Base-by-base conservation (phyloP, 2,329 filamentous ascomycete species). In the Trichoderma atrobrunneum region DNA sequence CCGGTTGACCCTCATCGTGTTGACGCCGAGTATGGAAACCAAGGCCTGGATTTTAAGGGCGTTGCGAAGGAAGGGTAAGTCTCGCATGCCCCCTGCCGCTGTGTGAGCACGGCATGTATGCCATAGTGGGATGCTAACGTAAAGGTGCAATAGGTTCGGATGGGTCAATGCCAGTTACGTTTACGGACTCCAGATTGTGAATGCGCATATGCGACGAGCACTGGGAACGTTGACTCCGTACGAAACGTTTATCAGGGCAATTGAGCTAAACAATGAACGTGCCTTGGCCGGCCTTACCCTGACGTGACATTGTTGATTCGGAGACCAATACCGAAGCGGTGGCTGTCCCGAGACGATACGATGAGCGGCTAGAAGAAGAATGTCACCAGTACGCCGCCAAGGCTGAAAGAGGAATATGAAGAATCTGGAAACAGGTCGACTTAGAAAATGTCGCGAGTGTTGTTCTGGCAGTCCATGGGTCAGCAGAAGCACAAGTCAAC, bases 91-190 rank as follows among this genome's bases (percentile, higher is more conserved):
- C 61, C 65, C 64, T 63, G 16, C 56, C 16, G n/a, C 21, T 24
- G n/a, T 8, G 12, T 7, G 18, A 24, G 54, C 11, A 36, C 16
- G 48, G 48, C 30, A 7, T 26, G 30, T 66, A 70, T 66, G n/a
- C 18, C 10, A 11, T 7, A 32, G 32, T 63, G n/a, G 54, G 6
- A 43, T 74, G 73, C 80, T 83, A 74, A 83, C 76, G 30, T 36
- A 63, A 62, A 7, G 11, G 39, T 68, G 72, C 32, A 72, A 64
- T 78, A 97, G 95, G 72, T 99, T 99, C 79, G 96, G 95, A 67
- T 99, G 96, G 96, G 96, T 98, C 78, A 99, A 99, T 80, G 95
- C 96, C 78, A 98, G 95, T 80, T 99, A 97, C 80, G 93, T 98
- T 72, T 97, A 97, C 79, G 96, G 95, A 54, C 86, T 98, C 73